Evolutionary conservation across 108 stramenopile genomes (phyloP).

Genomic region (Conticribra guillardii): DNA sequence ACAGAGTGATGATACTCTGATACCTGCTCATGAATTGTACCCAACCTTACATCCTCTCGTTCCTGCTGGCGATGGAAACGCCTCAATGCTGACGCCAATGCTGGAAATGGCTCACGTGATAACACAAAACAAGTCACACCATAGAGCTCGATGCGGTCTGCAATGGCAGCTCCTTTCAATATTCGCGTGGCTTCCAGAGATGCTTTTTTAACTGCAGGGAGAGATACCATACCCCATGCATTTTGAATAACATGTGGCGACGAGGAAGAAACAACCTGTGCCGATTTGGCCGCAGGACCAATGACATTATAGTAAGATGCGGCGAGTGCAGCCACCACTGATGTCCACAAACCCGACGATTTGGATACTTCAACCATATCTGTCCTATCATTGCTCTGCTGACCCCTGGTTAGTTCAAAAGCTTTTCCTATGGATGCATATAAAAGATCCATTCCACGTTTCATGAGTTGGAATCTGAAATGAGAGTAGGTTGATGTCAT

Average conservation of each 20-base stretch:
- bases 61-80: constrained; percentile 40
- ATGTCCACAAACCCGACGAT: constrained; percentile 52
- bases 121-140: constrained; percentile 83
- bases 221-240: constrained; percentile 83
- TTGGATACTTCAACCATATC: constrained; percentile 14
- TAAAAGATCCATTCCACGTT: constrained; percentile 79
- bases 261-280: constrained; percentile 45
- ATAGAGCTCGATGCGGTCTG: constrained; percentile 71
- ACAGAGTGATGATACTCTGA: constrained; percentile 25
- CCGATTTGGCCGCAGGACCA: constrained; percentile 62
- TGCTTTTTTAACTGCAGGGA: constrained; percentile 71
- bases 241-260: constrained; percentile 72
- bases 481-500: background rate
- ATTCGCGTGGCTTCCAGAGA: constrained; percentile 76
- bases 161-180: constrained; percentile 79
- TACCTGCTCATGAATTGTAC: constrained; percentile 67
- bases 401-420: constrained; percentile 57
- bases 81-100: constrained; percentile 35
- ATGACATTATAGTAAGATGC: constrained; percentile 81
- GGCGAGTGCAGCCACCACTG: constrained; percentile 66
- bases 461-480: constrained; percentile 74
- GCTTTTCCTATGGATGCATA: constrained; percentile 84
- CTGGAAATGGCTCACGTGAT: constrained; percentile 67
- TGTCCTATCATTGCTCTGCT: constrained; percentile 20
- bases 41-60: constrained; percentile 30